These are phyloP conservation scores for Populus pruinosa DNA, from an alignment of 345 rosid genomes.

Conservation along the genomic window DNA sequence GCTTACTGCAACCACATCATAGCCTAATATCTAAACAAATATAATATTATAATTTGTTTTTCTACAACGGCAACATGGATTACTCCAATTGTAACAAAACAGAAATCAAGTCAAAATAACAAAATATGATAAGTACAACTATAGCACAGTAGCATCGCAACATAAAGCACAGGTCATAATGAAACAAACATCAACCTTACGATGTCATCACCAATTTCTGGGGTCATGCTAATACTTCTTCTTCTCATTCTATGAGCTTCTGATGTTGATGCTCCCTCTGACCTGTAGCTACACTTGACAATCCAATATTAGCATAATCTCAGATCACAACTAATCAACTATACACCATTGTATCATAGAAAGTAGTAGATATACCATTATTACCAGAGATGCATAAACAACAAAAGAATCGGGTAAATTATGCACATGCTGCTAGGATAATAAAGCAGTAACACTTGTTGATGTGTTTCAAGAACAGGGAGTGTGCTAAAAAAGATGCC, in stretches of 20 bases:
- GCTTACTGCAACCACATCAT: background rate
- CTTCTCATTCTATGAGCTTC: conserved; percentile 88
- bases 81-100: background rate
- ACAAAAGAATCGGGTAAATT: background rate
- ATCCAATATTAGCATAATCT: conserved; percentile 10
- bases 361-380: background rate
- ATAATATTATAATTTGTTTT: background rate
- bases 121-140: background rate
- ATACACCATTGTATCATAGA: no score
- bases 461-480: background rate
- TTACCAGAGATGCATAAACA: background rate
- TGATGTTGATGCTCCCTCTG: conserved; percentile 73
- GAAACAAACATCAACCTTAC: conserved; percentile 63
- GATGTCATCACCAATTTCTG: conserved; percentile 96
- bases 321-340: background rate
- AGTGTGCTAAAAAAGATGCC: background rate
- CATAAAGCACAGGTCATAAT: background rate
- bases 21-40: background rate
- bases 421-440: background rate
- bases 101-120: background rate
- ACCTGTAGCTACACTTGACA: conserved; percentile 46
- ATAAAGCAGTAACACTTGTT: background rate
- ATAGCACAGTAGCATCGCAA: background rate
- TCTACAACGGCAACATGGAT: background rate
- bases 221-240: conserved; percentile 97